Evolutionary conservation across 2,329 filamentous ascomycete genomes (phyloP).

Genomic region (Colletotrichum horii): DNA sequence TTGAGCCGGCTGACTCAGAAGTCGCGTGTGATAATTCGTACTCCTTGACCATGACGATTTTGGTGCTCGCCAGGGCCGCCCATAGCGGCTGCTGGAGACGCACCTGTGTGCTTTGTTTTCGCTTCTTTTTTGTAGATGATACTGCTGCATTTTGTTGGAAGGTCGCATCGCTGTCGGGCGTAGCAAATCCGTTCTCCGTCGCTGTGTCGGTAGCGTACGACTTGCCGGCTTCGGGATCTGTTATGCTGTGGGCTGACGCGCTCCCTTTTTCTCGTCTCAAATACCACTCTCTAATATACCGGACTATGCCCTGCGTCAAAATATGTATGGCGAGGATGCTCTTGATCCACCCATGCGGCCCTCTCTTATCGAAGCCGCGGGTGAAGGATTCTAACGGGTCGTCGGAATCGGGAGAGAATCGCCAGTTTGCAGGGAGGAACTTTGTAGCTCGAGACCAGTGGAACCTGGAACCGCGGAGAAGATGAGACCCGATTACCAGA

Average conservation of each 20-base stretch:
- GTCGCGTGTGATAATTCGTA: constrained; percentile 82
- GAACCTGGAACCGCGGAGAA: constrained; percentile 53
- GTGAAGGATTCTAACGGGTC: constrained; percentile 51
- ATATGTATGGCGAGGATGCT: constrained; percentile 78
- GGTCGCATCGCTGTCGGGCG: constrained; percentile 58
- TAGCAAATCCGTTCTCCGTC: constrained; percentile 53
- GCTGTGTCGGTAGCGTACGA: constrained; percentile 35
- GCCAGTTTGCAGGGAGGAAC: constrained; percentile 52
- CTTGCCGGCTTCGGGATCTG: constrained; percentile 70
- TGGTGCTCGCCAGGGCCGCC: constrained; percentile 93
- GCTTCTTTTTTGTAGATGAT: constrained; percentile 78
- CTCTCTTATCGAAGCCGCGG: constrained; percentile 59
- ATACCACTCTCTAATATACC: constrained; percentile 74
- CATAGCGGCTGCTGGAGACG: constrained; percentile 90
- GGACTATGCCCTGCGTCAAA: constrained; percentile 73
- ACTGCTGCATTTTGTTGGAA: constrained; percentile 58
- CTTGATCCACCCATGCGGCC: constrained; percentile 69
- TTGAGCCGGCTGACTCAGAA: constrained; percentile 74
- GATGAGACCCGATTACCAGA: constrained; percentile 66
- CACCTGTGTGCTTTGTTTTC: constrained; percentile 90
- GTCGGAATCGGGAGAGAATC: constrained; percentile 48
- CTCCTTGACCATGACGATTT: constrained; percentile 94
- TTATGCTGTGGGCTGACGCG: constrained; percentile 48
- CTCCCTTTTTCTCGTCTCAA: constrained; percentile 64
- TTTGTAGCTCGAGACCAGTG: constrained; percentile 53